Conservation (phyloP, 148 eudicot genomes). For the Cornus kousa region DNA sequence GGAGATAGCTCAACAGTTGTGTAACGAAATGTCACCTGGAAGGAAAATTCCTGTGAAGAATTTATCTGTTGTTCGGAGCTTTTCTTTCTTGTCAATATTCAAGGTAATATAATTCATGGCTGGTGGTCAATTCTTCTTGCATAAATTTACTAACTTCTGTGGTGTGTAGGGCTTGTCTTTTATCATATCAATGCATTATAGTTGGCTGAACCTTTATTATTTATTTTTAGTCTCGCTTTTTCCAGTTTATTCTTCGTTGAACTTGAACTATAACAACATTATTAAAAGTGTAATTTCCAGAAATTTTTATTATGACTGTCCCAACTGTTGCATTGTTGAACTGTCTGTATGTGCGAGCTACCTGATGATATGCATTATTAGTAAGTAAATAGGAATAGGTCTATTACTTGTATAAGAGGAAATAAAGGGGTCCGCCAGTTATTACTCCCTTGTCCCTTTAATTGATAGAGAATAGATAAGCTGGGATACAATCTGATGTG, state of each 20-base stretch:
- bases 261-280: no score
- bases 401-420: neutral
- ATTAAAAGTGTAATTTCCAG: neutral
- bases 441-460: neutral
- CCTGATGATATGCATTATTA: neutral
- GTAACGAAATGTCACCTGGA: conserved; percentile 74
- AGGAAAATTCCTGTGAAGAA: conserved; percentile 56
- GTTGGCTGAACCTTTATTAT: neutral
- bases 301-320: no score
- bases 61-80: conserved; percentile 36
- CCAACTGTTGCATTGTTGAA: no score
- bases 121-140: neutral
- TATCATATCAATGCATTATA: neutral
- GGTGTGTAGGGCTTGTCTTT: neutral
- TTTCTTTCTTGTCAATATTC: conserved; percentile 54
- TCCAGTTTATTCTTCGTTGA: no score
- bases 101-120: conserved; percentile 50
- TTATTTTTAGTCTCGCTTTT: no score
- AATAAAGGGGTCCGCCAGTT: neutral
- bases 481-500: neutral
- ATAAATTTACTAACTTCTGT: neutral
- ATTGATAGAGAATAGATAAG: neutral
- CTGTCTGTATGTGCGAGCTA: neutral
- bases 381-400: neutral
- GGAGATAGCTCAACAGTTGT: conserved; percentile 93